A percentile compares a stretch with the other conserved stretches of the same genome.
These are phyloP conservation scores for Diaporthe citrichinensis DNA, from an alignment of 2,329 filamentous ascomycete genomes.

Conservation along the genomic window DNA sequence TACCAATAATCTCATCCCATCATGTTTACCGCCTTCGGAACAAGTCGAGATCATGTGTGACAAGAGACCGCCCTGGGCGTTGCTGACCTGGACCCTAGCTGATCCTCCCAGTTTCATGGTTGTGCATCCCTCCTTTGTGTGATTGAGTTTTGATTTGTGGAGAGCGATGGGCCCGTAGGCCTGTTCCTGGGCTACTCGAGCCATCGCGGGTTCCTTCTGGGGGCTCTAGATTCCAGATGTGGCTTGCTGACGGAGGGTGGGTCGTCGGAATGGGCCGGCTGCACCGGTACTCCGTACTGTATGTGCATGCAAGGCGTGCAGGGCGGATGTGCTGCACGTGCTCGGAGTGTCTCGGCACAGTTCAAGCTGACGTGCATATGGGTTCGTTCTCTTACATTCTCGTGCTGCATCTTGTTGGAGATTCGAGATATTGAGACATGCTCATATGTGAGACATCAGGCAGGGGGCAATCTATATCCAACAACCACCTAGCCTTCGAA, in stretches of 20 bases:
- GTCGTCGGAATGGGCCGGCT: constrained; percentile 27
- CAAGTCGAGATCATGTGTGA: not conserved
- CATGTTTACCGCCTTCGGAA: not conserved
- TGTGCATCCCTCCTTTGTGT: not conserved
- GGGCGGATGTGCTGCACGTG: not conserved
- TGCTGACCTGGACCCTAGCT: constrained; percentile 5
- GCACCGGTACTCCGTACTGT: not conserved
- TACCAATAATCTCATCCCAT: constrained; percentile 1
- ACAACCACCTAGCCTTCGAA: not conserved
- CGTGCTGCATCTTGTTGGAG: not conserved
- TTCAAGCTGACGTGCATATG: constrained; percentile 19
- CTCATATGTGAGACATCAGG: not conserved
- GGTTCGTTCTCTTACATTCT: constrained; percentile 2
- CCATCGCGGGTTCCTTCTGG: constrained; percentile 5
- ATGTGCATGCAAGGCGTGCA: constrained; percentile 15
- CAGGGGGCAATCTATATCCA: constrained; percentile 18
- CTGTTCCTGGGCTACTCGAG: constrained; percentile 18
- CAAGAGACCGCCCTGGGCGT: not conserved
- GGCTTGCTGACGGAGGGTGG: constrained; percentile 24
- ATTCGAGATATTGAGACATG: not conserved
- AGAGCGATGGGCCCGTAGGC: not conserved
- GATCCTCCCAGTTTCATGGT: constrained; percentile 29
- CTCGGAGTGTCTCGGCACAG: not conserved
- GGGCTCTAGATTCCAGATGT: constrained; percentile 1
- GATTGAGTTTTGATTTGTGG: not conserved